Conservation (phyloP, 768 basidiomycete species). For the Naganishia kalamii region DNA sequence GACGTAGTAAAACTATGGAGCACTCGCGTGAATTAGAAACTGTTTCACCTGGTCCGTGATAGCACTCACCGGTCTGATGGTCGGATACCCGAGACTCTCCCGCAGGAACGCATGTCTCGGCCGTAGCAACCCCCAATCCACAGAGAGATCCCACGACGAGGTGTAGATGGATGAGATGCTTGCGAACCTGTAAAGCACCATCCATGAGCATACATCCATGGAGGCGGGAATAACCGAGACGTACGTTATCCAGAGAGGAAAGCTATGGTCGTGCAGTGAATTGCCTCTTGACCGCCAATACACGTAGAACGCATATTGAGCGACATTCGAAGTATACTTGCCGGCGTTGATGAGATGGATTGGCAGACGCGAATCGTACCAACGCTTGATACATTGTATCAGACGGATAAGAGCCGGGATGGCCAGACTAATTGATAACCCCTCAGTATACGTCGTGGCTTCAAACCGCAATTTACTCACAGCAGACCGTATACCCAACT, state of each 20-base stretch:
- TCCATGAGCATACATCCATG: not conserved
- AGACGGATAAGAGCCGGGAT: conserved; percentile 72
- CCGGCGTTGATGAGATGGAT: conserved; percentile 89
- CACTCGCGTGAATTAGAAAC: not conserved
- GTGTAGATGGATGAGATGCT: conserved; percentile 65
- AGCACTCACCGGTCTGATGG: conserved; percentile 12
- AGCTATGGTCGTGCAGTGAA: conserved; percentile 50
- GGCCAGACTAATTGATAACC: conserved; percentile 55
- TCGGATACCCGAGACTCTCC: conserved; percentile 27
- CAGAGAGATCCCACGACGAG: conserved; percentile 72
- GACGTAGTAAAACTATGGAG: conserved; percentile 36
- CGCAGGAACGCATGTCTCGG: conserved; percentile 61
- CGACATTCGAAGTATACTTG: conserved; percentile 67
- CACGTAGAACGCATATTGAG: conserved; percentile 63
- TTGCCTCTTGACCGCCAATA: conserved; percentile 60
- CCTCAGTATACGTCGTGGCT: not conserved
- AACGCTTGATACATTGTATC: conserved; percentile 81
- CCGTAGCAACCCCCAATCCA: conserved; percentile 85
- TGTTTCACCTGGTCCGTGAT: not conserved
- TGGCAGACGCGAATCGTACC: conserved; percentile 61
- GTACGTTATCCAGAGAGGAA: conserved; percentile 58
- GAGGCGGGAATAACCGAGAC: not conserved
- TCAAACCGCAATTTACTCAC: not conserved
- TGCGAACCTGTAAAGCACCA: conserved; percentile 37
- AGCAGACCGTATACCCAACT: conserved; percentile 25